A percentile compares a stretch with the other conserved stretches of the same genome.
Evolutionary conservation across 2,329 filamentous ascomycete species (phyloP).

Genomic region (Claviceps capensis): DNA sequence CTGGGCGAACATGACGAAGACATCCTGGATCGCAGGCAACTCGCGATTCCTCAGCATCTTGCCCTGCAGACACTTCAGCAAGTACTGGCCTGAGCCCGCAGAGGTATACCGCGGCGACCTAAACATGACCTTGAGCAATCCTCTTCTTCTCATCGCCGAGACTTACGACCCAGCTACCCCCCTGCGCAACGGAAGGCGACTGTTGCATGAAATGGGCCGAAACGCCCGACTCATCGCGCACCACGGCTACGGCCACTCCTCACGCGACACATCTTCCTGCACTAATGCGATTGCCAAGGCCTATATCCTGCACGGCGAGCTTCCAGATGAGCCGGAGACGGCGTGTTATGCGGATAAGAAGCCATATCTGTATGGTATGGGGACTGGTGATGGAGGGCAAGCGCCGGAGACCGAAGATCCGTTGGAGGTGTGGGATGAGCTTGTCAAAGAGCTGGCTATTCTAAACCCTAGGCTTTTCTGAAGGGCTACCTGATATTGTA

Average conservation of each 20-base stretch:
- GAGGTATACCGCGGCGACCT: slow-evolving; percentile 34
- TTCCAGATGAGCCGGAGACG: slow-evolving; percentile 29
- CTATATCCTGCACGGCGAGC: slow-evolving; percentile 26
- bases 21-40: slow-evolving; percentile 33
- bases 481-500: not conserved
- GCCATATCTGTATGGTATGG: slow-evolving; percentile 29
- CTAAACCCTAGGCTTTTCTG: slow-evolving; percentile 5
- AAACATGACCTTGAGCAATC: slow-evolving; percentile 27
- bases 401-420: slow-evolving; percentile 1
- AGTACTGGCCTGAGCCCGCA: slow-evolving; percentile 31
- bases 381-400: slow-evolving; percentile 1
- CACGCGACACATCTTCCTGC: slow-evolving; percentile 29
- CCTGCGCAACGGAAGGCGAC: slow-evolving; percentile 30
- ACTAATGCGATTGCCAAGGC: slow-evolving; percentile 26
- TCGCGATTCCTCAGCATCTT: slow-evolving; percentile 30
- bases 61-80: slow-evolving; percentile 31
- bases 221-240: slow-evolving; percentile 35
- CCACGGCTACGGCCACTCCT: slow-evolving; percentile 36
- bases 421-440: slow-evolving; percentile 9
- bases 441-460: slow-evolving; percentile 8
- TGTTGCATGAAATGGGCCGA: slow-evolving; percentile 30
- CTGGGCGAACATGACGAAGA: slow-evolving; percentile 32
- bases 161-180: slow-evolving; percentile 37
- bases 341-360: slow-evolving; percentile 33
- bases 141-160: slow-evolving; percentile 33